Evolutionary conservation across 2,329 filamentous ascomycete species (phyloP).

Genomic region (Verticillium klebahnii): DNA sequence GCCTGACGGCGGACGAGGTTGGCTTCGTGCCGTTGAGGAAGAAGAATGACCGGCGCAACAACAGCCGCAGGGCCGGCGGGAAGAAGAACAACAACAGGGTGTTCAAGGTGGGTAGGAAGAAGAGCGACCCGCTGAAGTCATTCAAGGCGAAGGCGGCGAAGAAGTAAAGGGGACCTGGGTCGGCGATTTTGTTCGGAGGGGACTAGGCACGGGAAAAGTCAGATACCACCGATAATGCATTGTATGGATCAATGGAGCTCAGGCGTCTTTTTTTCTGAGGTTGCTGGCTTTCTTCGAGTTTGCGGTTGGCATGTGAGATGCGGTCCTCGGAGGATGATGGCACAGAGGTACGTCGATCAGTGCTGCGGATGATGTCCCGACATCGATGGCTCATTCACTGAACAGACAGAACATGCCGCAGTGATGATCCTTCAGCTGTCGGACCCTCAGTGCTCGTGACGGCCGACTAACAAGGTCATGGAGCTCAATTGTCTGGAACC

Average conservation of each 20-base stretch:
- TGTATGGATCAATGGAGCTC: background rate
- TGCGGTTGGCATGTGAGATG: background rate
- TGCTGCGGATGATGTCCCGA: too few species aligned
- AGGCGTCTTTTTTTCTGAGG: background rate
- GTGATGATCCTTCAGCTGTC: too few species aligned
- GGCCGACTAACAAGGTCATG: too few species aligned
- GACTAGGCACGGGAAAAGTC: background rate
- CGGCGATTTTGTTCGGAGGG: background rate
- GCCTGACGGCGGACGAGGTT: conserved; percentile 58
- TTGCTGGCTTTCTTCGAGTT: background rate
- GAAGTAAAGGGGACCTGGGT: conserved; percentile 26
- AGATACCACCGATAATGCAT: background rate
- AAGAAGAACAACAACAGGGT: conserved; percentile 45
- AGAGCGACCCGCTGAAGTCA: conserved; percentile 80
- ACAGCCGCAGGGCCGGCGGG: conserved; percentile 28
- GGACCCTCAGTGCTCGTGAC: too few species aligned
- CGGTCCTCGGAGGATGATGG: too few species aligned
- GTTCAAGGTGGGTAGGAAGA: conserved; percentile 54
- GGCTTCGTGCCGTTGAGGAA: conserved; percentile 71
- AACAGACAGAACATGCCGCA: too few species aligned
- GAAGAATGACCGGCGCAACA: conserved; percentile 7
- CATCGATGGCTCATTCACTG: too few species aligned
- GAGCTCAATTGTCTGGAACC: too few species aligned
- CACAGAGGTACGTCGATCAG: too few species aligned
- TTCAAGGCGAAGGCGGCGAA: conserved; percentile 61